These are phyloP conservation scores for Syzygium aqueum DNA, from an alignment of 345 rosid genomes.

Conservation along the genomic window DNA sequence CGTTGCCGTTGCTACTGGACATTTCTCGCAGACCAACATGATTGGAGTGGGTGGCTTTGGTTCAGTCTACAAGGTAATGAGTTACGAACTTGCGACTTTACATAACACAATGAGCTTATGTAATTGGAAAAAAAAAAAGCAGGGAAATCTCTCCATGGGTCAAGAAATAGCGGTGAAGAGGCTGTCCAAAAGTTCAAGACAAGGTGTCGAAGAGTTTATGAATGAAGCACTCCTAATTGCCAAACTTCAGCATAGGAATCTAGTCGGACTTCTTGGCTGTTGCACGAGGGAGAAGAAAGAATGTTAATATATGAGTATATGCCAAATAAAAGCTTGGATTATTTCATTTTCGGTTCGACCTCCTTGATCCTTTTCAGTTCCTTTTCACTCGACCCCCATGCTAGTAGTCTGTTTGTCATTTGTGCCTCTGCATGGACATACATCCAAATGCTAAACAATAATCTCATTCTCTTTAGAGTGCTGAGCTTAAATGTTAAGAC, in stretches of 20 bases:
- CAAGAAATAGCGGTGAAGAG: slow-evolving; percentile 38
- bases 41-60: slow-evolving; percentile 40
- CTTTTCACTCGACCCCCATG: neutral
- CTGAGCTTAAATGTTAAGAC: neutral
- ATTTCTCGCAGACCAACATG: slow-evolving; percentile 15
- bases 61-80: slow-evolving; percentile 23
- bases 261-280: slow-evolving; percentile 24
- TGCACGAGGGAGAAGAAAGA: slow-evolving; percentile 21
- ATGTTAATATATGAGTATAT: slow-evolving; percentile 28
- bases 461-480: neutral
- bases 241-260: slow-evolving; percentile 38
- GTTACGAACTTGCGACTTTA: neutral
- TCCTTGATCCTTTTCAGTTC: neutral
- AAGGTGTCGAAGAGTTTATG: slow-evolving; percentile 24
- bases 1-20: slow-evolving; percentile 20
- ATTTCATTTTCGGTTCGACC: slow-evolving; percentile 20
- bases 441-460: neutral
- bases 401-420: neutral
- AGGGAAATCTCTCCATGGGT: slow-evolving; percentile 16
- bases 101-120: neutral
- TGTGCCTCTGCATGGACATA: neutral
- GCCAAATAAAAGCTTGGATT: slow-evolving; percentile 26
- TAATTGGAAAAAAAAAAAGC: neutral
- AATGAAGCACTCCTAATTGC: slow-evolving; percentile 25
- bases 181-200: slow-evolving; percentile 20